Base-by-base conservation (phyloP, 2,329 filamentous ascomycete genomes). In the Sarocladiaceae sp. region DNA sequence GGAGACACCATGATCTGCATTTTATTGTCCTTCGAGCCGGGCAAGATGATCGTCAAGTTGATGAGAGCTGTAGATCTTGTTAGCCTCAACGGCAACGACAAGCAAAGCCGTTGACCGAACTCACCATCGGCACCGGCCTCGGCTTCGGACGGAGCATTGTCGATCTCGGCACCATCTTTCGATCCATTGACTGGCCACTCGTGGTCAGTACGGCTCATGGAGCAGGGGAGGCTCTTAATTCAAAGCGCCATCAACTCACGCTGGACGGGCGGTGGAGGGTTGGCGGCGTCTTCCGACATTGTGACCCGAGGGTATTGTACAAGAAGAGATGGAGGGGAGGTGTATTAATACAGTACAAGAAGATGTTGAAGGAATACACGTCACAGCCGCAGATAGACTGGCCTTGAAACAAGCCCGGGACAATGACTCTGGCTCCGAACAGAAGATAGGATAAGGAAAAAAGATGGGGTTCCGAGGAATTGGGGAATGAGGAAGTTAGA, bases 1-100 rank as follows among this genome's bases (percentile, higher is more conserved):
- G 86, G 86, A 37, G 90, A 93, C 71, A 95, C 91, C 82, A 90
- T 92, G 60, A 97, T 84, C 67, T 92, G 83, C 63, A 95, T 88
- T 71, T 89, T 85, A 61, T 84, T 80, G 12, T 88, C 83, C 53
- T 66, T 61, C 61, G 85, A 82, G 66, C 92, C 87, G 52, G 93
- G 93, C 54, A 97, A 82, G 68, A 87, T 82, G 63, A 97, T 84
- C 55, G 84, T 88, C 64, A 97, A 64, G 55, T 76, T 75, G 61
- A 83, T 76, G 50, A 83, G 70, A 53, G 78, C 78, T 76, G 31
- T 18, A n/a, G 11, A 28, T n/a, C 18, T 37, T 25, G 17, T 59
- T 50, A 60, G 60, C 54, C 47, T 44, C 50, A 39, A 18, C 35
- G 23, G 50, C 44, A 50, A 35, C 37, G n/a, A 50, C 47, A 50